Evolutionary conservation across 371 early-diverging fungal genomes (phyloP).

Genomic region (Rhizopus arrhizus): DNA sequence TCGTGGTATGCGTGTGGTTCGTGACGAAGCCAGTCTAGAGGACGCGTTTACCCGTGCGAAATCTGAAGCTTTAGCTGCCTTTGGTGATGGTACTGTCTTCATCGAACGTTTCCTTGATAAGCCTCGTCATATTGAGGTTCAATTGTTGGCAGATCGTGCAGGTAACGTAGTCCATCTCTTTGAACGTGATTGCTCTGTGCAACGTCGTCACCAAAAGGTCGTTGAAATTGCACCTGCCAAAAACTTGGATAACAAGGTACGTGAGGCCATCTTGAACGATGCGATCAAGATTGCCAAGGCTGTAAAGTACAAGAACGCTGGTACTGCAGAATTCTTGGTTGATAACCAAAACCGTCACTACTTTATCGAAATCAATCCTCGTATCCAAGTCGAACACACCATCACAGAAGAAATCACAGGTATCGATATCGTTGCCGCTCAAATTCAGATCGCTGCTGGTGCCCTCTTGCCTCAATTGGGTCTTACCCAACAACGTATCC

Average conservation of each 20-base stretch:
- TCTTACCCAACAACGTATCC: conserved; percentile 81
- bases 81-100: conserved; percentile 95
- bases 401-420: conserved; percentile 95
- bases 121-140: conserved; percentile 98
- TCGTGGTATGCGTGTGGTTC: conserved; percentile 95
- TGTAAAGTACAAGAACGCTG: conserved; percentile 93
- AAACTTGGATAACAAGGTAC: conserved; percentile 62
- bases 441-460: conserved; percentile 92
- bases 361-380: conserved; percentile 97
- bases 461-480: conserved; percentile 77
- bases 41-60: conserved; percentile 81
- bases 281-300: conserved; percentile 89
- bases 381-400: conserved; percentile 92
- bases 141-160: conserved; percentile 85
- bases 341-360: conserved; percentile 86
- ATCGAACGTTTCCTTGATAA: conserved; percentile 91
- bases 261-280: conserved; percentile 83
- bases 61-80: conserved; percentile 88
- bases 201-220: conserved; percentile 97
- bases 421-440: conserved; percentile 89
- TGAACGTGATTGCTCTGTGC: conserved; percentile 98
- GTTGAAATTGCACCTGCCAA: conserved; percentile 93
- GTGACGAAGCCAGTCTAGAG: conserved; percentile 64
- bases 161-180: conserved; percentile 90
- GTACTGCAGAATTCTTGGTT: conserved; percentile 97